Percentiles rank a stretch among this genome's conserved stretches.
These are phyloP conservation scores for Pythium utonaiense DNA, from an alignment of 352 stramenopile genomes.

Conservation along the genomic window DNA sequence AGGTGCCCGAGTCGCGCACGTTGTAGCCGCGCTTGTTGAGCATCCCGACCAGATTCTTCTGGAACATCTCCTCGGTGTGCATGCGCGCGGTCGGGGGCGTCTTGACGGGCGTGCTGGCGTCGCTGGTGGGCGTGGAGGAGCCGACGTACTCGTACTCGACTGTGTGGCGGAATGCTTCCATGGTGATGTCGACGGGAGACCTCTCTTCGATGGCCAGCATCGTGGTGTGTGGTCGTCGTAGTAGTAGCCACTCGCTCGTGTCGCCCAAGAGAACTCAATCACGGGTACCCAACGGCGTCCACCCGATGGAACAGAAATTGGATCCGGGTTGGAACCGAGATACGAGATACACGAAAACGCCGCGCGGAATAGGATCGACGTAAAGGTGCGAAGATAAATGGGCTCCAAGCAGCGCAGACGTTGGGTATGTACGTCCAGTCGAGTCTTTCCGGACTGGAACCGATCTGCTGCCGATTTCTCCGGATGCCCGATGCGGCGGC, in stretches of 20 bases:
- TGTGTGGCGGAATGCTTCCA: background rate
- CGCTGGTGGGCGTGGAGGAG: constrained; percentile 2
- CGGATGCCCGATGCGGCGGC: background rate
- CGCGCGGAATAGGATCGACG: background rate
- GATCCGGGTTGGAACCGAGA: constrained; percentile 1
- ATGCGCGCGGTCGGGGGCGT: constrained; percentile 7
- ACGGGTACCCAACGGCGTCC: background rate
- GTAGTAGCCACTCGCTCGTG: background rate
- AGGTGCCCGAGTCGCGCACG: constrained; percentile 49
- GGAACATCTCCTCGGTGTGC: constrained; percentile 57
- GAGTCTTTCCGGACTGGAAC: background rate
- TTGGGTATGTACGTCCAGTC: background rate
- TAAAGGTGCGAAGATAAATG: background rate
- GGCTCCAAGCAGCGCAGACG: background rate
- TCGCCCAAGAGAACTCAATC: background rate
- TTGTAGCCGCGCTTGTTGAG: constrained; percentile 86
- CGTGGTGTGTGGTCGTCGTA: background rate
- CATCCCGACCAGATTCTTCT: constrained; percentile 65
- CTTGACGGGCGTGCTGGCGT: constrained; percentile 10
- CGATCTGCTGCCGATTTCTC: background rate
- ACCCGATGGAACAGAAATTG: no score
- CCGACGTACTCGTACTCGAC: constrained; percentile 16
- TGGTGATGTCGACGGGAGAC: background rate
- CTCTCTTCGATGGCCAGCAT: background rate
- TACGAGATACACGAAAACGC: background rate